Percentiles rank a stretch among this genome's conserved stretches.
Evolutionary conservation across 2,329 filamentous ascomycete species (phyloP).

Genomic region (Dothideomycetes sp.): DNA sequence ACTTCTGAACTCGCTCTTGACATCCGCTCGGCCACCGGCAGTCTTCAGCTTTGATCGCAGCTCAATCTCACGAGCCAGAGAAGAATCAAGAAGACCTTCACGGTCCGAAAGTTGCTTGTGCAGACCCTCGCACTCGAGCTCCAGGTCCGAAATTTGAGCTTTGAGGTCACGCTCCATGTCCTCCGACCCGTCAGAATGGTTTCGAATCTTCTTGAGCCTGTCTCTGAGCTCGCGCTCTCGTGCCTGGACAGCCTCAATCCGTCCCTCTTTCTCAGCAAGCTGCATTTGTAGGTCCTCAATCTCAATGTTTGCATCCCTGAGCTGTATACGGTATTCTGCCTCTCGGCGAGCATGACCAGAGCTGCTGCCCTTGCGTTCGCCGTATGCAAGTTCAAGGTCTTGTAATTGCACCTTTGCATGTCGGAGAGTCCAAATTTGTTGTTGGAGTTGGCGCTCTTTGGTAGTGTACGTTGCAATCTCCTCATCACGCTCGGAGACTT

Average conservation of each 20-base stretch:
- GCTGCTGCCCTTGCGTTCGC: slow-evolving; percentile 23
- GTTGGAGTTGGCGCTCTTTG: slow-evolving; percentile 27
- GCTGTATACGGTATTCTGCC: slow-evolving; percentile 25
- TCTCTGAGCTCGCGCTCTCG: slow-evolving; percentile 31
- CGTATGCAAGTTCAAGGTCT: slow-evolving; percentile 36
- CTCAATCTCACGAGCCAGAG: slow-evolving; percentile 22
- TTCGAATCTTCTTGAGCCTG: slow-evolving; percentile 17
- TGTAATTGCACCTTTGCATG: slow-evolving; percentile 19
- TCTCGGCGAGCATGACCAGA: slow-evolving; percentile 26
- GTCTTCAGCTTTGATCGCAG: slow-evolving; percentile 22
- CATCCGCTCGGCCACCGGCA: too few species aligned
- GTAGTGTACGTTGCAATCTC: slow-evolving; percentile 14
- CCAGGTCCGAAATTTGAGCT: slow-evolving; percentile 26
- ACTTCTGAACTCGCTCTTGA: slow-evolving; percentile 21
- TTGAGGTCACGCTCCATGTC: slow-evolving; percentile 27
- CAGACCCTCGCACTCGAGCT: slow-evolving; percentile 28
- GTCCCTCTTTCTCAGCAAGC: slow-evolving; percentile 32
- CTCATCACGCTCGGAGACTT: slow-evolving; percentile 37
- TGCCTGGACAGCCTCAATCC: slow-evolving; percentile 21
- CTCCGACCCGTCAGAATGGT: slow-evolving; percentile 15
- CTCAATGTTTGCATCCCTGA: slow-evolving; percentile 22
- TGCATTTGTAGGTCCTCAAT: slow-evolving; percentile 24
- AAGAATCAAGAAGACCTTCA: slow-evolving; percentile 18
- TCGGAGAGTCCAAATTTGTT: slow-evolving; percentile 21
- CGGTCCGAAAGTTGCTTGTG: slow-evolving; percentile 23